Percentiles rank a stretch among this genome's conserved stretches.
These are phyloP conservation scores for Boletus pseudopeckii DNA, from an alignment of 768 basidiomycete species.

Conservation along the genomic window DNA sequence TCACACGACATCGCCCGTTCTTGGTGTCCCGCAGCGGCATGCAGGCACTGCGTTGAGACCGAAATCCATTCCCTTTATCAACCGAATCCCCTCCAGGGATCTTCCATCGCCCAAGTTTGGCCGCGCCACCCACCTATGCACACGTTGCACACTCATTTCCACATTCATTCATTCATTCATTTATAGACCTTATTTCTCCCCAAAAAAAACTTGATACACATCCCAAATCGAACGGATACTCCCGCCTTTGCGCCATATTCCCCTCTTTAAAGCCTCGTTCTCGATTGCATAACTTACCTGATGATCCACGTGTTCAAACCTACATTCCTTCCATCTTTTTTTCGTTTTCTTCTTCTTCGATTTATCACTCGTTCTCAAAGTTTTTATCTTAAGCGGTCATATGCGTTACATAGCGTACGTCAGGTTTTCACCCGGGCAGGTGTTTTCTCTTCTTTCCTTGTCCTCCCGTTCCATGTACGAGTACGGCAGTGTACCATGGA, in stretches of 20 bases:
- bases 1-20: background rate
- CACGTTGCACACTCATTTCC: background rate
- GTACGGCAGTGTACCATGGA: constrained; percentile 1
- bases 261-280: background rate
- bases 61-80: background rate
- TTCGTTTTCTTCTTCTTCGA: background rate
- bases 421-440: background rate
- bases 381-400: background rate
- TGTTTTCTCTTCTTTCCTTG: background rate
- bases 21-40: background rate
- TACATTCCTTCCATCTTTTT: background rate
- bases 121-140: background rate
- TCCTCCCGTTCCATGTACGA: background rate
- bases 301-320: background rate
- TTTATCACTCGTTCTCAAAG: background rate
- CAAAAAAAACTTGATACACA: background rate
- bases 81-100: background rate
- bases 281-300: background rate
- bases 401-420: background rate
- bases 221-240: constrained; percentile 5
- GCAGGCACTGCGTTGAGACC: background rate
- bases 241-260: background rate
- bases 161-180: background rate
- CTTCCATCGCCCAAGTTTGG: background rate
- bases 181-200: background rate